phyloP scores from a whole-genome alignment of 768 basidiomycete genomes.

The Mycena leptocephala region DNA sequence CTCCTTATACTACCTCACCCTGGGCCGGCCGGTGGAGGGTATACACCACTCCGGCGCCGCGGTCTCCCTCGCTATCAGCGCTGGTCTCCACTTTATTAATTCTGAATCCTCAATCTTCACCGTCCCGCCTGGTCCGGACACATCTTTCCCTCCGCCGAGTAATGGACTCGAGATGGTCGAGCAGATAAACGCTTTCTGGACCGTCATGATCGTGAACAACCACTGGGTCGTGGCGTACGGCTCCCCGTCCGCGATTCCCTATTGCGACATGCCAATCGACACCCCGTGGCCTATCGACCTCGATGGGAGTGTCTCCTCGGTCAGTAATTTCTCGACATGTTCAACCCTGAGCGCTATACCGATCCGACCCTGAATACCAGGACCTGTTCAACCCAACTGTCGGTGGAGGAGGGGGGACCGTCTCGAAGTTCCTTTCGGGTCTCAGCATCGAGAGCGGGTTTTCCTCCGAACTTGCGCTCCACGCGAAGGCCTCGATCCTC shows the following conservation, averaged over 20 bases:
- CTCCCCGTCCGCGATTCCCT: constrained; percentile 58
- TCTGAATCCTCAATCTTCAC: not conserved
- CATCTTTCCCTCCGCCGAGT: not conserved
- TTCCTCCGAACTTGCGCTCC: constrained; percentile 44
- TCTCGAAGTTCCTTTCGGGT: constrained; percentile 47
- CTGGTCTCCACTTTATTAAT: constrained; percentile 4
- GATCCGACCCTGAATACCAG: not conserved
- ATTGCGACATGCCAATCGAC: constrained; percentile 48
- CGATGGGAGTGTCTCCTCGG: constrained; percentile 32
- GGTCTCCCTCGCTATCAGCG: constrained; percentile 1
- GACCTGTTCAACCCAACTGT: not conserved
- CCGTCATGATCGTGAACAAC: constrained; percentile 57
- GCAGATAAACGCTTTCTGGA: constrained; percentile 51
- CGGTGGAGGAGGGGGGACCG: constrained; percentile 38
- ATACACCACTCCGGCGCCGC: constrained; percentile 12
- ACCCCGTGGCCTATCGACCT: constrained; percentile 52
- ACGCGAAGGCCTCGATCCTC: constrained; percentile 52
- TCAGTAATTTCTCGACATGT: constrained; percentile 1
- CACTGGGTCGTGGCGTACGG: constrained; percentile 63
- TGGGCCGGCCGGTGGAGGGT: constrained; percentile 13
- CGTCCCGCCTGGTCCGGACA: not conserved
- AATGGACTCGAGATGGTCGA: constrained; percentile 40
- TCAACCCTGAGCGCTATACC: not conserved
- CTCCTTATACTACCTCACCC: constrained; percentile 19
- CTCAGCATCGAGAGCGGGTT: constrained; percentile 42